A percentile compares a stretch with the other conserved stretches of the same genome.
phyloP scores from a whole-genome alignment of 2,329 filamentous ascomycete species.

The Claviceps cyperi region DNA sequence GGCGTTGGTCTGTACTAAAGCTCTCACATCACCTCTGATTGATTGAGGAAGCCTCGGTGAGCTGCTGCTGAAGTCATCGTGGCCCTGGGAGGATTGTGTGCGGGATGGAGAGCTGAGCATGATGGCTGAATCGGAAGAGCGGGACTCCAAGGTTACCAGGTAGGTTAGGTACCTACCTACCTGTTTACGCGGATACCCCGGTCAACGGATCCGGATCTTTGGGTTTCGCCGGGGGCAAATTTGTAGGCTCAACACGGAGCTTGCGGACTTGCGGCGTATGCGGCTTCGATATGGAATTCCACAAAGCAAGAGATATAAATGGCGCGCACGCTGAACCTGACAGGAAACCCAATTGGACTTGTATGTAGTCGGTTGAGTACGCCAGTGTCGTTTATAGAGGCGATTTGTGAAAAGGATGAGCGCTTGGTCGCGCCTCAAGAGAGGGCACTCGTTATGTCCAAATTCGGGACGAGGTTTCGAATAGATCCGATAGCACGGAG shows the following conservation, averaged over 20 bases:
- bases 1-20: background rate
- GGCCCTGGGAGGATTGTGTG: constrained; percentile 4
- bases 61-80: constrained; percentile 1
- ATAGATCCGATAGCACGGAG: background rate
- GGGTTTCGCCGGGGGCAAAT: background rate
- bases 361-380: no score
- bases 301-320: no score
- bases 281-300: no score
- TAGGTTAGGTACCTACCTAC: no score
- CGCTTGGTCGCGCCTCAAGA: no score
- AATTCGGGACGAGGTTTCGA: no score
- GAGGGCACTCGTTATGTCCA: no score
- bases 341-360: no score
- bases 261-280: no score
- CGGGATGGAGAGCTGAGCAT: constrained; percentile 12
- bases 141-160: constrained; percentile 6
- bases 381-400: no score
- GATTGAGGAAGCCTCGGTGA: constrained; percentile 1
- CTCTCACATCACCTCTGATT: background rate
- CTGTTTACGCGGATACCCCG: constrained; percentile 1
- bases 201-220: background rate
- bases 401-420: no score
- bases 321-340: background rate
- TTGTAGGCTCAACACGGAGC: background rate
- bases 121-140: constrained; percentile 7